A percentile compares a stretch with the other conserved stretches of the same genome.
phyloP scores from a whole-genome alignment of 371 early-diverging fungal species.

The Mucor piriformis region DNA sequence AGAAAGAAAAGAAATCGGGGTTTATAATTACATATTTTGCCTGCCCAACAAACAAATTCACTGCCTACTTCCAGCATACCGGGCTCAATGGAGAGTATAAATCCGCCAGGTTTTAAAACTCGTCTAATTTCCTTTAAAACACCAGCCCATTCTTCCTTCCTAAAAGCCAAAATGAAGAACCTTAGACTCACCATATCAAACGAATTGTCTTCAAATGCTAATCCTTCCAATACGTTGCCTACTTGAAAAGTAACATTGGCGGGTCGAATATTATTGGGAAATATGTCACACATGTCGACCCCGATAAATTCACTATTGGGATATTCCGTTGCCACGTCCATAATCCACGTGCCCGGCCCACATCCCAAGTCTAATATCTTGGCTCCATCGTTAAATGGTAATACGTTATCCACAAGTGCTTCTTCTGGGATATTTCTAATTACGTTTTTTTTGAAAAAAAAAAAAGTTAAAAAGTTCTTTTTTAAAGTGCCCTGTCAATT shows the following conservation, averaged over 20 bases:
- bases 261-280: conserved; percentile 53
- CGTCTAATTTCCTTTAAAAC: conserved; percentile 54
- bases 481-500: background rate
- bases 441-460: background rate
- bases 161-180: conserved; percentile 55
- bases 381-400: conserved; percentile 9
- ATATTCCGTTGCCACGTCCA: conserved; percentile 63
- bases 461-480: background rate
- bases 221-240: conserved; percentile 49
- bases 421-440: conserved; percentile 23
- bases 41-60: conserved; percentile 37
- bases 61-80: conserved; percentile 42
- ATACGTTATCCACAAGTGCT: background rate
- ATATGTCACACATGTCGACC: conserved; percentile 59
- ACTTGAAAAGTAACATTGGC: conserved; percentile 45
- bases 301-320: conserved; percentile 57
- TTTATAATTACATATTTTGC: conserved; percentile 29
- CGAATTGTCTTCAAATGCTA: conserved; percentile 58
- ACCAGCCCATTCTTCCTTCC: conserved; percentile 51
- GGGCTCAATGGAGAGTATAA: conserved; percentile 53
- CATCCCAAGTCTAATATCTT: conserved; percentile 55
- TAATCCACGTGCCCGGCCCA: conserved; percentile 60
- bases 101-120: conserved; percentile 62
- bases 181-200: conserved; percentile 64
- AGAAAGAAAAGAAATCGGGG: background rate